Base-by-base conservation (phyloP, 768 basidiomycete species). In the Hysterangium stoloniferum region DNA sequence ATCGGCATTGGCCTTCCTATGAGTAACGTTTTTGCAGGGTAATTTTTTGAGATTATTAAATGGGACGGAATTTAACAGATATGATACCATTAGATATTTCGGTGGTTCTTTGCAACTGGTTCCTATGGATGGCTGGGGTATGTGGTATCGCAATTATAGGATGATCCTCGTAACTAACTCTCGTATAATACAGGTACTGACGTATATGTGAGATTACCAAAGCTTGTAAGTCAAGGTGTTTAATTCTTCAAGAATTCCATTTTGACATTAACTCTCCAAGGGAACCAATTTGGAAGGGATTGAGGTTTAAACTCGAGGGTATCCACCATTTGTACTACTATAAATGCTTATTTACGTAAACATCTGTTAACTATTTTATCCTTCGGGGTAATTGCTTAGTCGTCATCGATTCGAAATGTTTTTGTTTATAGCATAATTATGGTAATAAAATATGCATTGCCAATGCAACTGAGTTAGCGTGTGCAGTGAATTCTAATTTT, bases 21-120 rank as follows among this genome's bases (percentile, higher is more conserved):
- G 87, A 87, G 89, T 62, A 84, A 88, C 59, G 90, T 92, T 31
- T 91, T 80, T 64, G 81, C 89, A 52, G 89, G 82, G 77, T 87
- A 58, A 52, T 78, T 65, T 32, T 25, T 12, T 24, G 15, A 38
- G 7, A 40, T 1, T 29, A 12, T 22, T 11, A 22, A 8, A 41
- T 17, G 31, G 9, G 6, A 33, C 29, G n/a, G n/a, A 24, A 33
- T 15, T 27, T 24, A 28, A 45, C 54, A 52, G 11, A 7, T 34
- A 31, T 9, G 20, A 49, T 45, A 20, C 22, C 37, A 29, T 4
- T 56, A 88, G 86, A 45, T 91, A 90, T 65, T 89, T 90, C 58
- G 86, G 88, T 19, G 89, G 89, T 6, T 83, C 82, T 2, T 63
- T 92, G 36, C 83, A 88, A 52, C 65, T 91, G 15, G 79, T 90